Evolutionary conservation across 1,139 yeast genomes (phyloP), one percentile per base, ranked within the genome.

Genomic region (Neolecta irregularis): DNA sequence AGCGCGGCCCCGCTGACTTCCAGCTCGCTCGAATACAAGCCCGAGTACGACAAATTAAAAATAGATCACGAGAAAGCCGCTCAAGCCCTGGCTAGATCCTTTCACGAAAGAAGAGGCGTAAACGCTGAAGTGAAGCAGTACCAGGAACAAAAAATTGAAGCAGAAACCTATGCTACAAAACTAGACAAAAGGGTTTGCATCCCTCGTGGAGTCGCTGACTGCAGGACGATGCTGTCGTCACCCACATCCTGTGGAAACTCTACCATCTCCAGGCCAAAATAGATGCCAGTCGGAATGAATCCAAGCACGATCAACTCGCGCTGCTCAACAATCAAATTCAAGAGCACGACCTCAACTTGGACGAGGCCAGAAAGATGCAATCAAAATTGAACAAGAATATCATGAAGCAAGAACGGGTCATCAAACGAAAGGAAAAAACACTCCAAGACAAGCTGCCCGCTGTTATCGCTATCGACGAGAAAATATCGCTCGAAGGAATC

Each of bases 101-200:
- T 78, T 45, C 69, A 81, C 29, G 69, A 75, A 45, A 76, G 76
- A 55, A 69, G 91, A 49, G 69, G 77, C 29, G 62, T 78, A 35
- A 74, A 70, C 47, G 70, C 76, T 20, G 95, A 85, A 51, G 66
- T 81, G 34, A 77, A 70, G 50, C 85, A 78, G 45, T 80, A 80
- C 49, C 72, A 71, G 46, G 85, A 72, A 41, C 93, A 83, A 51
- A 64, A 75, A 48, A 61, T 60, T 5, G 92, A 80, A 52, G 80
- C 78, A 35, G 77, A 74, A 41, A 60, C 64, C 37, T 83, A 74
- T 50, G 78, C 74, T 45, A 55, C 59, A 26, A 73, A 70, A 47
- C 52, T 73, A 8, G 57, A 56, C 3, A 72, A 69, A 43, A 69
- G 37, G 33, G 46, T 41, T 33, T 6, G 37, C 17, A n/a, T n/a